phyloP scores from a whole-genome alignment of 2,329 filamentous ascomycete species.

The Monosporascus sp. region DNA sequence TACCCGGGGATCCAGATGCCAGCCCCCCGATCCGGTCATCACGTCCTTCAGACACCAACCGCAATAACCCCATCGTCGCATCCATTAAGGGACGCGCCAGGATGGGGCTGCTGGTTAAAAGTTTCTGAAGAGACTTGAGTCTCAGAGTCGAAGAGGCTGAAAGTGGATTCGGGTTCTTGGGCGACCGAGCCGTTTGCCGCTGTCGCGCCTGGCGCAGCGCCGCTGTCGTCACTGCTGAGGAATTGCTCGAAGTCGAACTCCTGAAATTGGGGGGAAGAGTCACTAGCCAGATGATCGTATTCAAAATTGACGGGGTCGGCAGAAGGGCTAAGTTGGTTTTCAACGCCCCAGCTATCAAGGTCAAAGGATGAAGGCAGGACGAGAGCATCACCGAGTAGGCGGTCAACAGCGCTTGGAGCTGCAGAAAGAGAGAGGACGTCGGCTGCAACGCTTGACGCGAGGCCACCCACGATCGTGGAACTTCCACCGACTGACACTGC shows the following conservation, averaged over 20 bases:
- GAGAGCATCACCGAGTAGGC: conserved; percentile 67
- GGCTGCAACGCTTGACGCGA: conserved; percentile 37
- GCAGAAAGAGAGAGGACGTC: conserved; percentile 42
- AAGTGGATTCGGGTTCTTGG: conserved; percentile 48
- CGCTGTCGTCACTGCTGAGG: conserved; percentile 47
- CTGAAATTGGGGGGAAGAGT: conserved; percentile 46
- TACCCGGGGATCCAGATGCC: conserved; percentile 29
- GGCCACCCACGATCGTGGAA: conserved; percentile 40
- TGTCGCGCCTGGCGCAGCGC: conserved; percentile 41
- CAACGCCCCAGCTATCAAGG: conserved; percentile 70
- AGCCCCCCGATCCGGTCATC: conserved; percentile 40
- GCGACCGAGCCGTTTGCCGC: conserved; percentile 43
- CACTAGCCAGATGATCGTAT: conserved; percentile 62
- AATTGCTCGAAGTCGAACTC: conserved; percentile 42
- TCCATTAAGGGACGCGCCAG: conserved; percentile 69
- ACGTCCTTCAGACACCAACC: conserved; percentile 59
- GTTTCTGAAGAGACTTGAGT: conserved; percentile 57
- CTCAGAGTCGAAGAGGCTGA: conserved; percentile 53
- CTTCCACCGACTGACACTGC: conserved; percentile 93
- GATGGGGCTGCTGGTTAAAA: conserved; percentile 68
- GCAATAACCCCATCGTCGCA: conserved; percentile 70
- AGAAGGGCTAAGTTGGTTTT: conserved; percentile 71
- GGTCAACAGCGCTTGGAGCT: conserved; percentile 56
- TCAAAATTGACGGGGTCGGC: conserved; percentile 61
- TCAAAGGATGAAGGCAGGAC: conserved; percentile 62